Percentiles rank a stretch among this genome's conserved stretches.
phyloP scores from a whole-genome alignment of 192 early-diverging fungal species.

The Diversispora eburnea region DNA sequence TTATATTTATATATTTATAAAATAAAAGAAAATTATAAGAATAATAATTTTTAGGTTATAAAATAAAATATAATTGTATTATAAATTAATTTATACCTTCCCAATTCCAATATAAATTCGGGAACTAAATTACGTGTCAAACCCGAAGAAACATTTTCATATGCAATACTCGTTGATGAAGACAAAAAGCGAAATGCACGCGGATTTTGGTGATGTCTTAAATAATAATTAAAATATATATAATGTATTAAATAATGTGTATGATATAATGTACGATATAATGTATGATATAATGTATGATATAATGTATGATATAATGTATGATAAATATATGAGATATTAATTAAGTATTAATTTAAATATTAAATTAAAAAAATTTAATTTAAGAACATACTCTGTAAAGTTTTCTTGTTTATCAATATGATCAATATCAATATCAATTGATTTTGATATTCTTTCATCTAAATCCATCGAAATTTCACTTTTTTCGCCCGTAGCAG shows the following conservation, averaged over 20 bases:
- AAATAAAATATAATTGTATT: neutral
- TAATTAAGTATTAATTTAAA: neutral
- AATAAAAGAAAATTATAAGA: neutral
- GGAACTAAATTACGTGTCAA: neutral
- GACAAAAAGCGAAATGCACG: neutral
- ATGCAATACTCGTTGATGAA: neutral
- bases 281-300: too few species aligned
- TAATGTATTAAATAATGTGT: too few species aligned
- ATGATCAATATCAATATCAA: neutral
- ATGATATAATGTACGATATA: too few species aligned
- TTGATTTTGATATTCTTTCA: neutral
- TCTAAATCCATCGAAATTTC: neutral
- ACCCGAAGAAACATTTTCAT: neutral
- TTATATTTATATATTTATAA: too few species aligned
- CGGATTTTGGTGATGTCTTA: neutral
- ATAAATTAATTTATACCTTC: neutral
- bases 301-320: too few species aligned
- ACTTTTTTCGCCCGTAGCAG: neutral
- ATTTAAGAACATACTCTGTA: neutral
- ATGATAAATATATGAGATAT: too few species aligned
- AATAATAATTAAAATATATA: neutral
- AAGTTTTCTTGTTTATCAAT: neutral
- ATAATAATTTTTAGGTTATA: neutral
- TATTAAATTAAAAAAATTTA: too few species aligned
- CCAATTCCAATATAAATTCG: neutral